Evolutionary conservation across 2,329 filamentous ascomycete genomes (phyloP), one percentile per base, ranked within the genome.

Genomic region (Biscogniauxia mediterranea): DNA sequence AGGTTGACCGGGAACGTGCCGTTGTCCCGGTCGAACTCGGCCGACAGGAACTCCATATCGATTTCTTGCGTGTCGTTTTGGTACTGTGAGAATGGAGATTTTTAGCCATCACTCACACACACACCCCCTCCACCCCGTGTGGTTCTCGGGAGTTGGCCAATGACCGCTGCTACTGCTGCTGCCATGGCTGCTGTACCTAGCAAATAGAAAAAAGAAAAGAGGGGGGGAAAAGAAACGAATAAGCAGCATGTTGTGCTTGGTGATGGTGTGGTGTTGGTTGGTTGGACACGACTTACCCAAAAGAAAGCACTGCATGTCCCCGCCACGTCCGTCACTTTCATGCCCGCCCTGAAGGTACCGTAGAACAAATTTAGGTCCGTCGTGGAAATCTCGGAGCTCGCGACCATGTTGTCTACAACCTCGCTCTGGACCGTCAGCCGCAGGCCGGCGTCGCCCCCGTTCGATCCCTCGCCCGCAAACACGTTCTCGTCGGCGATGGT

Each of bases 291-390:
- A 69, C 78, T 68, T 71, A 91, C 88, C 86, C 89, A 94, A 75
- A 93, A 93, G 76, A 93, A 93, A 6, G 90, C 90, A 28, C 85
- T 87, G 72, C 90, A 93, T 1, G 91, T 93, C 25, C 90, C 90
- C 1, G 79, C 76, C 6, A 83, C 77, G 49, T 76, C 75, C 0
- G 87, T 85, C 59, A 89, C 74, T 74, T 86, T 89, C 79, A 92
- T 88, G 42, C 83, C 83, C 2, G 86, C 84, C 19, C 90, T 79
- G 68, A 89, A 93, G 23, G 84, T 89, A 2, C 91, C 91, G 70
- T 86, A 90, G n/a, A 85, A 76, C 68, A 91, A 78, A 69, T 93
- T 88, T 9, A 79, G 73, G 20, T 87, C 79, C 6, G 77, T 72
- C 2, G 85, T 85, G 55, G 87, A 85, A 38, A 93, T 72, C 74